Base-by-base conservation (phyloP, 306 rosid genomes). In the Cicer pinnatifidum region DNA sequence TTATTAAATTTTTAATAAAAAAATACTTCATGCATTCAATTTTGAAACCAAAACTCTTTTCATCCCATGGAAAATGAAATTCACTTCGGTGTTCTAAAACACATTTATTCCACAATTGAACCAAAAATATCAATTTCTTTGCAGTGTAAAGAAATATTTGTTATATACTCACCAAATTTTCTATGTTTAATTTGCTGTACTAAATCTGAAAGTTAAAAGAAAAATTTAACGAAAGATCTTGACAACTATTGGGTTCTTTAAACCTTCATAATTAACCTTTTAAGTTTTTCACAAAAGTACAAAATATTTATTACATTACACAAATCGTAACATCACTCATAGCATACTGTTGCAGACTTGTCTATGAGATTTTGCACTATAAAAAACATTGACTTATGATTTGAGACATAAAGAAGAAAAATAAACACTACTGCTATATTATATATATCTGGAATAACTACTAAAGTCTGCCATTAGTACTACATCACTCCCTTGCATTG, bases 21-120 rank as follows among this genome's bases (percentile, higher is more conserved):
- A 63, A 48, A 10, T n/a, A 6, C 38, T 52, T 59, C 15, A 51
- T 53, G 41, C 60, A 79, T 64, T 60, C 6, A 67, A 16, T 67
- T 53, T 51, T 54, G 33, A 71, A 81, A 79, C 83, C 78, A 75
- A 28, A n/a, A 46, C 11, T 45, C 13, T 17, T 72, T 23, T 63
- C 64, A 63, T 71, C 82, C 82, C 74, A 80, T 35, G 10, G 40
- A 45, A 1, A 70, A 37, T 23, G 23, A 51, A 58, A 61, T 61
- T 20, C 7, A 37, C 3, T 60, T 60, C 1, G 37, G 43, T 35
- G 41, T 19, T 23, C 6, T 15, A 47, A 28, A 43, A 56, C 43
- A 60, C 33, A 75, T 59, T 50, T 64, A 59, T 50, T 57, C 51
- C 61, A 57, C 35, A 19, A 47, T 5, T 67, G 15, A 56, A 54